Conservation (phyloP, 495 filamentous ascomycete genomes). For the Hypoxylon lienhwacheense region DNA sequence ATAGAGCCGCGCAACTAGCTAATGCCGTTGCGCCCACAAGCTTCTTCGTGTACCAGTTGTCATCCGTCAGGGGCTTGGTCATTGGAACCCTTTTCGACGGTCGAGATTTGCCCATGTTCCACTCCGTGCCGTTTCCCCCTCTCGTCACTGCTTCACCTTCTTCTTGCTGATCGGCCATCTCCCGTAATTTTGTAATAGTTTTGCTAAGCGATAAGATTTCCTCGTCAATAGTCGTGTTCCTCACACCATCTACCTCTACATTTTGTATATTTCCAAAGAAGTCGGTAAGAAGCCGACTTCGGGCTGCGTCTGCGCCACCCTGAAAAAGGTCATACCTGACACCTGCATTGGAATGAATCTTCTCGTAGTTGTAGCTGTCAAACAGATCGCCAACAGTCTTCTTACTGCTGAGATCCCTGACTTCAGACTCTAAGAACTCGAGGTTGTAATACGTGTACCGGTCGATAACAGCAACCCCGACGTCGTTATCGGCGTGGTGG, state of each 20-base stretch:
- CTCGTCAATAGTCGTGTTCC: slow-evolving; percentile 65
- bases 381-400: slow-evolving; percentile 90
- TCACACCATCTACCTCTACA: slow-evolving; percentile 76
- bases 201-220: slow-evolving; percentile 67
- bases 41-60: slow-evolving; percentile 71
- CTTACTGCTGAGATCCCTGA: slow-evolving; percentile 78
- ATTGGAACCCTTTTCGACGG: slow-evolving; percentile 46
- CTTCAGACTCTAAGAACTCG: slow-evolving; percentile 91
- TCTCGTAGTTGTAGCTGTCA: slow-evolving; percentile 89
- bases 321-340: slow-evolving; percentile 90
- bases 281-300: slow-evolving; percentile 81
- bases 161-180: slow-evolving; percentile 52
- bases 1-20: slow-evolving; percentile 66
- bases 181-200: slow-evolving; percentile 62
- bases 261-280: slow-evolving; percentile 99
- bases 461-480: slow-evolving; percentile 97
- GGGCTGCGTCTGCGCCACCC: slow-evolving; percentile 71
- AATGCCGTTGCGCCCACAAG: slow-evolving; percentile 64
- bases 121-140: slow-evolving; percentile 38
- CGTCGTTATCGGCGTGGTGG: slow-evolving; percentile 96
- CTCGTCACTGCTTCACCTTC: slow-evolving; percentile 29
- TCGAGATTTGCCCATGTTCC: slow-evolving; percentile 40
- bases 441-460: slow-evolving; percentile 98
- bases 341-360: slow-evolving; percentile 92
- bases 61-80: slow-evolving; percentile 66